These are phyloP conservation scores for Orobanche coerulescens DNA, from an alignment of 257 asterid species.

Conservation along the genomic window DNA sequence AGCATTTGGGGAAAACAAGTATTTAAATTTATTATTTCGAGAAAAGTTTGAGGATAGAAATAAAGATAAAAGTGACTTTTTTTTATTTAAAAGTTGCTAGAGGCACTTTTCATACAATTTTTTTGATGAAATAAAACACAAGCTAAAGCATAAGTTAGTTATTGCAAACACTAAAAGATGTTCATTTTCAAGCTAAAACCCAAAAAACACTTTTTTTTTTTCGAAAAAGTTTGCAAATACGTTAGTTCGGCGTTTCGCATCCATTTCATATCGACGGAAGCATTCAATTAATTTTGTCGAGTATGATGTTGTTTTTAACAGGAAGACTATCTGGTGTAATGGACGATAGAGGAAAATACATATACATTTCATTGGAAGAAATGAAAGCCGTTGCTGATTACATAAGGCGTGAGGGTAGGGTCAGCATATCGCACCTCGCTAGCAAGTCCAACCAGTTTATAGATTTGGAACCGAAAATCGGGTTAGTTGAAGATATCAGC, in stretches of 20 bases:
- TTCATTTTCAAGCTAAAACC: no score
- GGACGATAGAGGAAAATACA: slow-evolving; percentile 97
- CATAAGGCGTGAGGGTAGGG: slow-evolving; percentile 87
- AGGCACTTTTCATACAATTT: no score
- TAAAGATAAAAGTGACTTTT: no score
- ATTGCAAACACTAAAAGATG: no score
- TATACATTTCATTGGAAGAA: slow-evolving; percentile 84
- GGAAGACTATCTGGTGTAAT: slow-evolving; percentile 94
- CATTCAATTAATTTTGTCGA: background rate
- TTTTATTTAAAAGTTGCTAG: no score
- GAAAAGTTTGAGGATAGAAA: no score
- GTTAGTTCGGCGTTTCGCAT: background rate
- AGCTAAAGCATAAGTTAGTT: no score
- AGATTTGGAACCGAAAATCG: slow-evolving; percentile 77
- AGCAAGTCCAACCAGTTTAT: slow-evolving; percentile 94
- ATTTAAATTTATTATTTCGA: no score
- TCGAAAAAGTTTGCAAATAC: no score
- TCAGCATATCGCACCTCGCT: slow-evolving; percentile 90
- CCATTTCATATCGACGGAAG: background rate
- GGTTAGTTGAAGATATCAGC: slow-evolving; percentile 48
- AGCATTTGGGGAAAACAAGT: no score
- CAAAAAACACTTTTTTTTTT: no score
- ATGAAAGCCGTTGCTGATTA: slow-evolving; percentile 97
- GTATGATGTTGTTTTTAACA: slow-evolving; percentile 22
- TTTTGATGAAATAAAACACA: no score